Evolutionary conservation across 805 yeast genomes (phyloP), one percentile per base, ranked within the genome.

Genomic region (Starmerella stellata): DNA sequence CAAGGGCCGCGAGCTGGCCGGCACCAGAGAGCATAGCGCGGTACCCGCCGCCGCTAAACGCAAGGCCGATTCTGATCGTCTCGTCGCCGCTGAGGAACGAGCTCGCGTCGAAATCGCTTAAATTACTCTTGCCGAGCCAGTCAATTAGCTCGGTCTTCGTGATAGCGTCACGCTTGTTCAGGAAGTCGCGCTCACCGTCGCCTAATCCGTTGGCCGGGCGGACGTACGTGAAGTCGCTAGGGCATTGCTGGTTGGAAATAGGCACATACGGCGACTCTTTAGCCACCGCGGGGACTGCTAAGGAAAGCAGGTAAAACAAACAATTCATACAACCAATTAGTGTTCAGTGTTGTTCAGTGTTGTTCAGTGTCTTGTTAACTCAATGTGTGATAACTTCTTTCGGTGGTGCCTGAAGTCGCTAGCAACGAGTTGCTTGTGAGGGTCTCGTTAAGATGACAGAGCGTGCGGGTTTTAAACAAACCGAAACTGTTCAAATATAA

Each of bases 41-140:
- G 52, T 70, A 83, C 4, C 95, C 95, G 49, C 95, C 95, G 34
- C 95, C 95, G 15, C 81, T 72, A 47, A 75, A 72, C 5, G 82
- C 75, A 14, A 60, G 42, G 5, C 64, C 66, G 19, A 47, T 37
- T 3, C 48, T 43, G 19, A 48, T 41, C 15, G 71, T 49, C 11
- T 44, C 19, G 37, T 49, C 44, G n/a, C n/a, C n/a, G 24, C 40
- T 34, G 30, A 49, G 35, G 38, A 47, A 64, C 16, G 36, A 25
- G 2, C 63, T 61, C 2, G 68, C 66, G 44, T 69, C 65, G 45
- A 72, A 68, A 44, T 64, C 72, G 14, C 60, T 53, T 55, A 72
- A 48, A 40, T 63, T 63, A 20, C 68, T 61, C 16, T 64, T 58
- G 25, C 57, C 52, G 37, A 72, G 58, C 50, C 67, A 71, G 20